Evolutionary conservation across 805 yeast species (phyloP).

Genomic region (Wickerhamiella azymoides): DNA sequence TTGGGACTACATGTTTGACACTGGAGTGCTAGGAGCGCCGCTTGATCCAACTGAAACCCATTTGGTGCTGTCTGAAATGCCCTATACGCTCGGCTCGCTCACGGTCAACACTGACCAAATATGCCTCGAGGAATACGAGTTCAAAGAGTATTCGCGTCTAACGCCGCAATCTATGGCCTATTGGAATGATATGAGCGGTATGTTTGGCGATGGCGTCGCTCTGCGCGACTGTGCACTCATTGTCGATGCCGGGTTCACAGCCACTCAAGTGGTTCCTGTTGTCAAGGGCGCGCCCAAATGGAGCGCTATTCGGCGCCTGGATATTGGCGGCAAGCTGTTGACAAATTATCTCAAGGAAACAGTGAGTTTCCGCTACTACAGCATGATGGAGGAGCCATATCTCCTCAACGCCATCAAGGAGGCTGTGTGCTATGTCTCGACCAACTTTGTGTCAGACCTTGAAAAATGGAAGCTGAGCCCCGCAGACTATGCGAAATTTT

Average conservation of each 20-base stretch:
- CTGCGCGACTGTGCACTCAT: conserved; percentile 55
- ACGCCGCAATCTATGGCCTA: conserved; percentile 38
- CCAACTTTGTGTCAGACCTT: conserved; percentile 39
- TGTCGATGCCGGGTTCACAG: conserved; percentile 76
- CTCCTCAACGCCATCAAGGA: conserved; percentile 80
- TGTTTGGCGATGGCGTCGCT: conserved; percentile 19
- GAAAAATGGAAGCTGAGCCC: conserved; percentile 25
- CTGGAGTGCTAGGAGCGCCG: conserved; percentile 20
- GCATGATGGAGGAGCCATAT: conserved; percentile 81
- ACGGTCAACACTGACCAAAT: conserved; percentile 82
- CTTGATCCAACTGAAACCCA: conserved; percentile 36
- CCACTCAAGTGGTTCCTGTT: conserved; percentile 79
- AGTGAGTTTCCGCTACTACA: conserved; percentile 81
- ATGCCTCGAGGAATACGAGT: conserved; percentile 85
- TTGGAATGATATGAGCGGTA: conserved; percentile 33
- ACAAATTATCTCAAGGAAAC: conserved; percentile 75
- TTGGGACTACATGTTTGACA: conserved; percentile 71
- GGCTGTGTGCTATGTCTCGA: conserved; percentile 53
- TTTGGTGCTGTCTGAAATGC: conserved; percentile 64
- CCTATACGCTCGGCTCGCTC: conserved; percentile 66
- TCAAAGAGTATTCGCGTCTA: conserved; percentile 53
- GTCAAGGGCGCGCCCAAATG: conserved; percentile 63
- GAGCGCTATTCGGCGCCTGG: conserved; percentile 63
- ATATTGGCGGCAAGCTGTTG: conserved; percentile 74
- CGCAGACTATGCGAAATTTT: conserved; percentile 38